Conservation (phyloP, 192 early-diverging fungal genomes). For the Coemansia umbellata region DNA sequence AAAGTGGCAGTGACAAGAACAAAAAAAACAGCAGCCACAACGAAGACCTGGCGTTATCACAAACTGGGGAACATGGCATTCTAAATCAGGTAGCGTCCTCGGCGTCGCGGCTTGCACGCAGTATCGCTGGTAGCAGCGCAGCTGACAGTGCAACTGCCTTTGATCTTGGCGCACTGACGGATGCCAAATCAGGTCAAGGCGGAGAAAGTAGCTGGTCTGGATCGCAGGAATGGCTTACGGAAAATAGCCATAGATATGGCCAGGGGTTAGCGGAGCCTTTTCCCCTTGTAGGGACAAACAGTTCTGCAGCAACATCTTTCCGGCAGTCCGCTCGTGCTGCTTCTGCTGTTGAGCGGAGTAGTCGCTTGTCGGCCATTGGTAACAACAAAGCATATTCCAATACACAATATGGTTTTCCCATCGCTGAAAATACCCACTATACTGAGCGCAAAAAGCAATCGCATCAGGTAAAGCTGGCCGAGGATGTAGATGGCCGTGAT, state of each 20-base stretch:
- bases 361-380: too few species aligned
- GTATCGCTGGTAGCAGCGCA: slow-evolving; percentile 6
- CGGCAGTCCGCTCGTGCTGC: slow-evolving; percentile 34
- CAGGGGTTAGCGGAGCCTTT: slow-evolving; percentile 34
- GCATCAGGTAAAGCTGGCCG: slow-evolving; percentile 82
- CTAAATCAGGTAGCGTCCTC: slow-evolving; percentile 6
- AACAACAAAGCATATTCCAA: too few species aligned
- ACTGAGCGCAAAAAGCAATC: slow-evolving; percentile 40
- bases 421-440: neutral
- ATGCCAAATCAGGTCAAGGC: slow-evolving; percentile 18
- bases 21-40: neutral
- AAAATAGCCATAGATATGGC: neutral
- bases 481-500: slow-evolving; percentile 29
- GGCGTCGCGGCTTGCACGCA: slow-evolving; percentile 25
- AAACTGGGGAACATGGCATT: neutral
- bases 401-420: too few species aligned
- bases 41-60: neutral
- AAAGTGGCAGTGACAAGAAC: neutral
- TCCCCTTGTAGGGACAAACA: neutral
- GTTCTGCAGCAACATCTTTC: slow-evolving; percentile 67
- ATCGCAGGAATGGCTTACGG: slow-evolving; percentile 21
- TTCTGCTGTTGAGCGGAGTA: too few species aligned
- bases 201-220: slow-evolving; percentile 1
- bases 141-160: slow-evolving; percentile 6
- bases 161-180: slow-evolving; percentile 14